A percentile compares a stretch with the other conserved stretches of the same genome.
phyloP scores from a whole-genome alignment of 208 protist genomes.

The Leishmania lainsoni region DNA sequence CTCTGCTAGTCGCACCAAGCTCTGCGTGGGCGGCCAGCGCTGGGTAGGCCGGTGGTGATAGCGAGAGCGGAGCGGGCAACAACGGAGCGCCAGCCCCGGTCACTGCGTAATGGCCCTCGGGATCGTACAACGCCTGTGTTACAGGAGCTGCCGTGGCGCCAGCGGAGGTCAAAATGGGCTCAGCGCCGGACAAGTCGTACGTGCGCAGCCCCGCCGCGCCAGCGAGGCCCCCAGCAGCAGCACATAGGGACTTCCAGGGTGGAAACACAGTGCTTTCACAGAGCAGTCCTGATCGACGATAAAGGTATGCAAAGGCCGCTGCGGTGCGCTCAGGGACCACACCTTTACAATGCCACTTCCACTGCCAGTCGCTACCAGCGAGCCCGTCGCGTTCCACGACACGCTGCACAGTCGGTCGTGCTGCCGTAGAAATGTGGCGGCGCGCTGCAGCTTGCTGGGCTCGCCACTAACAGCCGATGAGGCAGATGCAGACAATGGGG shows the following conservation, averaged over 20 bases:
- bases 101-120: constrained; percentile 67
- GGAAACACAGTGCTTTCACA: constrained; percentile 68
- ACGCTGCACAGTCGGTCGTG: constrained; percentile 64
- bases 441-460: constrained; percentile 33
- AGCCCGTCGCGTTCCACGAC: constrained; percentile 69
- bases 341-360: constrained; percentile 60
- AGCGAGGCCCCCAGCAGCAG: constrained; percentile 51
- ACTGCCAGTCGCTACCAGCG: constrained; percentile 64
- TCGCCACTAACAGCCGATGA: constrained; percentile 3
- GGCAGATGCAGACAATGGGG: not conserved
- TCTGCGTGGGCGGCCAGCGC: constrained; percentile 4
- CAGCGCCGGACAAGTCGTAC: constrained; percentile 61
- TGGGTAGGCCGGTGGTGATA: not conserved
- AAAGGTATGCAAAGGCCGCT: constrained; percentile 40
- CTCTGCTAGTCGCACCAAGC: not conserved
- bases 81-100: constrained; percentile 47
- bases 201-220: constrained; percentile 46
- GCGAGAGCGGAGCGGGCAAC: not conserved
- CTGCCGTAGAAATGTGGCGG: constrained; percentile 28
- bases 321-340: constrained; percentile 57
- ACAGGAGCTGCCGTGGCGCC: constrained; percentile 48
- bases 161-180: constrained; percentile 30
- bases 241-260: constrained; percentile 71
- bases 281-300: constrained; percentile 41
- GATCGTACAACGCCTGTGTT: constrained; percentile 76